phyloP scores from a whole-genome alignment of 371 early-diverging fungal species.

The Mucor plumbeus region DNA sequence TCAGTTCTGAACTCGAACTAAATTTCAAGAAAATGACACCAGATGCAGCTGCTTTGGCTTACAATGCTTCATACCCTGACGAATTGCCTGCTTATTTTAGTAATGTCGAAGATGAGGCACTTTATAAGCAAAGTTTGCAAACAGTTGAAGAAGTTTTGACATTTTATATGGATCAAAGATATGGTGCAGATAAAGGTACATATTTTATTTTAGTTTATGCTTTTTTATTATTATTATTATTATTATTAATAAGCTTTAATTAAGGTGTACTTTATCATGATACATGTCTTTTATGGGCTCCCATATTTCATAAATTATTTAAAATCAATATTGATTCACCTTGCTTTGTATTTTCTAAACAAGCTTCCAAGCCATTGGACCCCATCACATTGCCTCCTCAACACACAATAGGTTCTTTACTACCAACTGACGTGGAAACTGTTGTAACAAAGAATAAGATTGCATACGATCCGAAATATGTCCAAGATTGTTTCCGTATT shows the following conservation, averaged over 20 bases:
- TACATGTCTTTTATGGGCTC: slow-evolving; percentile 12
- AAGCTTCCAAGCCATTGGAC: neutral
- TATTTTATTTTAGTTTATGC: neutral
- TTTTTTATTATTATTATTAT: neutral
- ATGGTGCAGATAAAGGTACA: neutral
- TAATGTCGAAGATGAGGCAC: neutral
- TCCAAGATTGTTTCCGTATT: slow-evolving; percentile 10
- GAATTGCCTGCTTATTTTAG: slow-evolving; percentile 11
- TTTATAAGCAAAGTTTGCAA: neutral
- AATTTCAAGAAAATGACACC: neutral
- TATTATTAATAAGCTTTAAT: neutral
- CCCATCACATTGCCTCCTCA: neutral
- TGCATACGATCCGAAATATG: slow-evolving; percentile 1
- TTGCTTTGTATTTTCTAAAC: slow-evolving; percentile 16
- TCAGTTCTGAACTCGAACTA: slow-evolving; percentile 9
- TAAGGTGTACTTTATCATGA: slow-evolving; percentile 2
- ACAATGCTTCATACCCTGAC: neutral
- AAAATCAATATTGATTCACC: neutral
- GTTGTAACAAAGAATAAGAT: slow-evolving; percentile 9
- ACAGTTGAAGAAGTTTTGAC: neutral
- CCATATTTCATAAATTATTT: slow-evolving; percentile 2
- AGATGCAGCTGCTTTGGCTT: neutral
- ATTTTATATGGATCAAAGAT: neutral
- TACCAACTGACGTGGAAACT: neutral
- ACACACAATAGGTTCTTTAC: neutral